Base-by-base conservation (phyloP, 2,329 filamentous ascomycete species). In the Calonectria montana region DNA sequence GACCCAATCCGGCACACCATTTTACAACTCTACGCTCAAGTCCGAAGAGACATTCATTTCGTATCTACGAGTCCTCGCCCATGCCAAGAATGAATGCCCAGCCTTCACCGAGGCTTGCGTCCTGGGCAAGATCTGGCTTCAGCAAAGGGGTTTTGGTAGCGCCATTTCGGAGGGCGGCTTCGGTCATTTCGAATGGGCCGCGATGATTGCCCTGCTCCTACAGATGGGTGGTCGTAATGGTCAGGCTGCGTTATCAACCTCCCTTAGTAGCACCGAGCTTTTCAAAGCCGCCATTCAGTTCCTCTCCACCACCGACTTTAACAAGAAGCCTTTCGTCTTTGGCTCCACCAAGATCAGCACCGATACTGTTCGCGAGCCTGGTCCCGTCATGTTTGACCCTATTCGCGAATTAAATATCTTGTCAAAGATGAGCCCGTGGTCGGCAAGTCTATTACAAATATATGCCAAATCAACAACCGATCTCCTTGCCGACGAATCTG, bases 251-350 rank as follows among this genome's bases (percentile, higher is more conserved):
- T 87, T 98, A 18, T 95, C 95, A 7, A 88, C 91, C 6, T 94
- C 94, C 9, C 93, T 98, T 78, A 98, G 94, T 85, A 94, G 93
- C 83, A 97, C 96, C 27, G 96, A 98, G 83, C 88, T 98, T 53
- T 98, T 99, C 88, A 98, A 98, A 83, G 96, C 95, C 3, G 92
- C 93, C 1, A 86, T 99, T n/a, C 96, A 98, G 80, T 97, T 96
- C 76, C 86, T 99, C 21, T 91, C 93, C 1, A 89, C 90, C 1
- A 92, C 90, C 43, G 92, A 98, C 78, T 86, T 98, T 67, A 87
- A 86, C 69, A 92, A 90, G 77, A 93, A 90, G 75, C 91, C 94
- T 0, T 88, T 92, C 39, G 76, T 88, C 1, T 86, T 91, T 67
- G 85, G 80, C 77, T 83, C 80, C 78, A 67, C 79, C 2, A 79